Evolutionary conservation across 2,329 filamentous ascomycete genomes (phyloP).

Genomic region (Alternaria sp.): DNA sequence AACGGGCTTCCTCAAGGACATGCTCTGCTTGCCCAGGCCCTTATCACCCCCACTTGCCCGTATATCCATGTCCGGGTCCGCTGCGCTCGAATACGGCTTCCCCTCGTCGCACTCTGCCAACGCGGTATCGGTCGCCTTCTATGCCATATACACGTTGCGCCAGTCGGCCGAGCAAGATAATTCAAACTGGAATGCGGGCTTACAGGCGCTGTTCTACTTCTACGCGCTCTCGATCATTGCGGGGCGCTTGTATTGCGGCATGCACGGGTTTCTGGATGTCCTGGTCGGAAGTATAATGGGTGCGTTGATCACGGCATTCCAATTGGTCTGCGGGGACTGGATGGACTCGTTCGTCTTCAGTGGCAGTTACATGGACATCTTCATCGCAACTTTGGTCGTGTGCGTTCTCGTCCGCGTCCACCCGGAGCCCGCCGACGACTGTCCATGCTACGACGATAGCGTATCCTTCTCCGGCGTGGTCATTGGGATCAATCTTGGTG

Average conservation of each 20-base stretch:
- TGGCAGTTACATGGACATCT: conserved; percentile 64
- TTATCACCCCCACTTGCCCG: conserved; percentile 89
- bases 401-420: conserved; percentile 84
- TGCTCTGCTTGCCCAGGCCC: conserved; percentile 89
- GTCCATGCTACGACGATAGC: conserved; percentile 95
- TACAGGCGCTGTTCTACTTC: conserved; percentile 77
- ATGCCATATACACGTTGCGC: conserved; percentile 74
- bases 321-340: conserved; percentile 61
- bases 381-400: conserved; percentile 69
- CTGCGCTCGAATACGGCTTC: conserved; percentile 94
- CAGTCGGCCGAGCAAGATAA: conserved; percentile 68
- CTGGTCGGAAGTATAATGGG: conserved; percentile 80
- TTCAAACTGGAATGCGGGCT: conserved; percentile 62
- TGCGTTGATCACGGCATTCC: conserved; percentile 64
- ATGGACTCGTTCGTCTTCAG: conserved; percentile 73
- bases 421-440: conserved; percentile 94
- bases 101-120: conserved; percentile 97
- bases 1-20: conserved; percentile 92
- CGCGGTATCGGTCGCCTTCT: conserved; percentile 90
- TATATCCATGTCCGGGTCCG: conserved; percentile 97
- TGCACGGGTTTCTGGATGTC: conserved; percentile 97
- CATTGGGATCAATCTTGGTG: conserved; percentile 81
- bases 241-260: conserved; percentile 93
- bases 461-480: conserved; percentile 91
- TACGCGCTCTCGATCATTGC: conserved; percentile 90